Conservation (phyloP, 163 green algal species). For the Volvox carteri region DNA sequence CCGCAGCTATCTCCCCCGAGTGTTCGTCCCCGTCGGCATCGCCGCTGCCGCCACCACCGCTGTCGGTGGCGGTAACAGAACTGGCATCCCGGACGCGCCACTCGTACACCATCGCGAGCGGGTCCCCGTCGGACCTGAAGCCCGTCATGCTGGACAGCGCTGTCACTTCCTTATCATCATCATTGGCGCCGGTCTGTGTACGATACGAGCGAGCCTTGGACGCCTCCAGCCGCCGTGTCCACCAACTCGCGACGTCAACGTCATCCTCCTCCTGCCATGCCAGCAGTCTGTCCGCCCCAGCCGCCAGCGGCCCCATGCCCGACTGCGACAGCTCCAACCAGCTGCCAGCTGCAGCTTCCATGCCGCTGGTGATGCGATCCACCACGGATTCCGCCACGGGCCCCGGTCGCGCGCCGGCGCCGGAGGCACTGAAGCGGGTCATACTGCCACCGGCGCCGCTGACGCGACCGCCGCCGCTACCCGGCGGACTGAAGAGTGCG, state of each 20-base stretch:
- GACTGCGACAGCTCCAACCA: conserved; percentile 15
- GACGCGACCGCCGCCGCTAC: neutral
- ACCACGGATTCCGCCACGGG: conserved; percentile 40
- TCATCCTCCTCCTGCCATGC: conserved; percentile 7
- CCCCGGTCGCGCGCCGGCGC: neutral
- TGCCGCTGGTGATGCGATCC: neutral
- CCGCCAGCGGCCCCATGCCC: conserved; percentile 1
- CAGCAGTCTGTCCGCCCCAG: neutral
- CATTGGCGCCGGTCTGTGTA: neutral
- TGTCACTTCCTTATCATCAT: neutral
- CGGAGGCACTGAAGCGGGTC: conserved; percentile 23
- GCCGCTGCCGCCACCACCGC: neutral
- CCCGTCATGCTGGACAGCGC: conserved; percentile 10
- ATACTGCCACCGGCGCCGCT: neutral
- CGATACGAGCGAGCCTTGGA: neutral
- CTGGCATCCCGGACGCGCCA: conserved; percentile 24
- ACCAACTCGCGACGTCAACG: conserved; percentile 20
- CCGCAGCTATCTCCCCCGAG: neutral
- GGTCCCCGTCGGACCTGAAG: conserved; percentile 47
- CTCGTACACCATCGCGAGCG: conserved; percentile 44
- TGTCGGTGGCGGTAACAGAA: neutral
- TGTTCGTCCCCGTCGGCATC: neutral
- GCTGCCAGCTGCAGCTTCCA: conserved; percentile 1
- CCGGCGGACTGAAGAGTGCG: neutral
- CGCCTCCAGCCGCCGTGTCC: conserved; percentile 9